A percentile compares a stretch with the other conserved stretches of the same genome.
phyloP scores from a whole-genome alignment of 225 moss, liverwort and hornwort genomes.

The Asterella californica region DNA sequence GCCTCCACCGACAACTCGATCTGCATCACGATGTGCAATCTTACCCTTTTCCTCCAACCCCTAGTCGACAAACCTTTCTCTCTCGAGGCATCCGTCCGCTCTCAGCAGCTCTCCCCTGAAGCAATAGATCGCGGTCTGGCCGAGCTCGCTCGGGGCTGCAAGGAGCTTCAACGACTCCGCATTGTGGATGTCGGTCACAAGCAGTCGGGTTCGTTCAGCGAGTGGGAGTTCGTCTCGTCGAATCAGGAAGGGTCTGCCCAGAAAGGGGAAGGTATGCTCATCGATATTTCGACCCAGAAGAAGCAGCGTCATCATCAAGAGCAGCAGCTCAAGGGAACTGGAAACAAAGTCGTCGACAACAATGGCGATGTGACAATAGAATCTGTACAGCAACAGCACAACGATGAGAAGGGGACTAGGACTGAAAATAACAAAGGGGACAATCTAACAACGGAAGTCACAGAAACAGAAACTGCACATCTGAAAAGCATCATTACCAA shows the following conservation, averaged over 20 bases:
- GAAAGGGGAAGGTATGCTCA: background rate
- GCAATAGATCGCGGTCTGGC: slow-evolving; percentile 66
- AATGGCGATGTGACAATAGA: background rate
- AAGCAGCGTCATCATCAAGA: background rate
- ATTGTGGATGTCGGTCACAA: slow-evolving; percentile 68
- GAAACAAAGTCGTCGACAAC: background rate
- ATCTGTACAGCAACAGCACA: background rate
- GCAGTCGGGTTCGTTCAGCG: slow-evolving; percentile 31
- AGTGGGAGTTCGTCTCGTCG: slow-evolving; percentile 45
- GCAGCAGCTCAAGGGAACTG: slow-evolving; percentile 3
- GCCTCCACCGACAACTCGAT: slow-evolving; percentile 37
- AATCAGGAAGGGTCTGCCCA: slow-evolving; percentile 18
- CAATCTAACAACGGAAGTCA: background rate
- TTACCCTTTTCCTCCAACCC: slow-evolving; percentile 61
- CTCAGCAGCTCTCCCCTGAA: slow-evolving; percentile 63
- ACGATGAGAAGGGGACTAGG: background rate
- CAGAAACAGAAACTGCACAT: background rate
- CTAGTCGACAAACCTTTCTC: slow-evolving; percentile 56
- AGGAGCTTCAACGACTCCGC: slow-evolving; percentile 75
- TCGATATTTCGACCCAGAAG: slow-evolving; percentile 2
- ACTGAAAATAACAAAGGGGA: background rate
- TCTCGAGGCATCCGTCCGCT: slow-evolving; percentile 67
- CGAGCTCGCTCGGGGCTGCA: slow-evolving; percentile 67
- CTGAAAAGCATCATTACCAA: background rate
- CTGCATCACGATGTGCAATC: slow-evolving; percentile 55